Evolutionary conservation across 2,329 filamentous ascomycete genomes (phyloP).

Genomic region (Blastomyces emzantsi): DNA sequence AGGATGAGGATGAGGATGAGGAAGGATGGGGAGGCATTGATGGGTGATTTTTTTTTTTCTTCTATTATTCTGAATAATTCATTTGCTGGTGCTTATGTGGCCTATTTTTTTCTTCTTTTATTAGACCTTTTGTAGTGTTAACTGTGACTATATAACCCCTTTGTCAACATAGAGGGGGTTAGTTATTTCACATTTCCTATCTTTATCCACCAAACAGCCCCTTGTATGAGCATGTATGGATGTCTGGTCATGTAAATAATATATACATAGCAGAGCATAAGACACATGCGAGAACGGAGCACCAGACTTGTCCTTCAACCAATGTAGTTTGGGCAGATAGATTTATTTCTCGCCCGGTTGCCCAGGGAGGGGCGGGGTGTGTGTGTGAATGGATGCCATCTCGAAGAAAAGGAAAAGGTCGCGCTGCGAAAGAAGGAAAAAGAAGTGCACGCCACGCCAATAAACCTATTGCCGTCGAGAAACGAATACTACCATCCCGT

Average conservation of each 20-base stretch:
- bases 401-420: background rate
- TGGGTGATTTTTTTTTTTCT: constrained; percentile 35
- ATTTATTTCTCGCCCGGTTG: too few species aligned
- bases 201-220: background rate
- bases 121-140: too few species aligned
- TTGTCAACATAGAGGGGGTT: background rate
- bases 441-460: background rate
- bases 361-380: too few species aligned
- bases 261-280: background rate
- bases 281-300: background rate
- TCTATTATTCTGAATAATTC: background rate
- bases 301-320: too few species aligned
- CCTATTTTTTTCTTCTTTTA: background rate
- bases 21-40: constrained; percentile 62
- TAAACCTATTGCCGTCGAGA: background rate
- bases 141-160: too few species aligned
- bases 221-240: background rate
- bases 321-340: too few species aligned
- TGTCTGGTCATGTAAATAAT: too few species aligned
- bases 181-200: background rate
- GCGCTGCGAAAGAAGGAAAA: background rate
- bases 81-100: background rate
- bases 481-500: background rate
- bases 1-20: constrained; percentile 36
- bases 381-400: background rate